Evolutionary conservation across 164 flowering plant species (phyloP).

Genomic region (Akebia trifoliata): DNA sequence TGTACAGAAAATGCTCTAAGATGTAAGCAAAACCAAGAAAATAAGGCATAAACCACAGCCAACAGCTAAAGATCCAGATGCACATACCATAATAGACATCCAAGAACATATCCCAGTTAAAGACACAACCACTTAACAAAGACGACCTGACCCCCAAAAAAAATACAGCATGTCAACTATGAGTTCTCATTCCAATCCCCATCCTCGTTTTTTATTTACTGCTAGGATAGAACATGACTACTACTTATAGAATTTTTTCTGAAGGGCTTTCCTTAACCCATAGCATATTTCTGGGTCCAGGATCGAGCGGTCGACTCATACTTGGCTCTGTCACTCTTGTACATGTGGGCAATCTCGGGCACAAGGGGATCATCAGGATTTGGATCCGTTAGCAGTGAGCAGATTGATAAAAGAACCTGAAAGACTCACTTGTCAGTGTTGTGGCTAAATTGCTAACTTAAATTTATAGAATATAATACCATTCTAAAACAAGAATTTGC

Average conservation of each 20-base stretch:
- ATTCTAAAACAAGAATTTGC: too few relatives aligned
- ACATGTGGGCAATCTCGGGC: slow-evolving; percentile 67
- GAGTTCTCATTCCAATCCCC: not conserved
- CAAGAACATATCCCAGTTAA: too few relatives aligned
- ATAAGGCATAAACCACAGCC: too few relatives aligned
- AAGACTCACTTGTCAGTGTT: not conserved
- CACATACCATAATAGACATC: too few relatives aligned
- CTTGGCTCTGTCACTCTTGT: slow-evolving; percentile 56
- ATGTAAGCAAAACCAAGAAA: too few relatives aligned
- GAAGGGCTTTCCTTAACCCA: slow-evolving; percentile 34
- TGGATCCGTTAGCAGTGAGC: slow-evolving; percentile 60
- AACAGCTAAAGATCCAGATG: too few relatives aligned
- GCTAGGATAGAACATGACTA: slow-evolving; percentile 2
- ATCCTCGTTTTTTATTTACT: slow-evolving; percentile 19
- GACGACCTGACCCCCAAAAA: too few relatives aligned
- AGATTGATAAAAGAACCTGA: slow-evolving; percentile 56
- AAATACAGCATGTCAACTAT: too few relatives aligned
- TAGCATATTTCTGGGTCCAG: slow-evolving; percentile 72
- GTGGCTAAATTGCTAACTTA: slow-evolving; percentile 1
- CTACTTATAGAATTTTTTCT: too few relatives aligned
- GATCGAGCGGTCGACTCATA: slow-evolving; percentile 52
- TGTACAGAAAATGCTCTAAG: too few relatives aligned
- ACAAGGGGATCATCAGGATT: slow-evolving; percentile 68
- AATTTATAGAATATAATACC: too few relatives aligned
- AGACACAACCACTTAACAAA: too few relatives aligned